A percentile compares a stretch with the other conserved stretches of the same genome.
phyloP scores from a whole-genome alignment of 1,284 basidiomycete genomes.

The Tetrapyrgos nigripes region DNA sequence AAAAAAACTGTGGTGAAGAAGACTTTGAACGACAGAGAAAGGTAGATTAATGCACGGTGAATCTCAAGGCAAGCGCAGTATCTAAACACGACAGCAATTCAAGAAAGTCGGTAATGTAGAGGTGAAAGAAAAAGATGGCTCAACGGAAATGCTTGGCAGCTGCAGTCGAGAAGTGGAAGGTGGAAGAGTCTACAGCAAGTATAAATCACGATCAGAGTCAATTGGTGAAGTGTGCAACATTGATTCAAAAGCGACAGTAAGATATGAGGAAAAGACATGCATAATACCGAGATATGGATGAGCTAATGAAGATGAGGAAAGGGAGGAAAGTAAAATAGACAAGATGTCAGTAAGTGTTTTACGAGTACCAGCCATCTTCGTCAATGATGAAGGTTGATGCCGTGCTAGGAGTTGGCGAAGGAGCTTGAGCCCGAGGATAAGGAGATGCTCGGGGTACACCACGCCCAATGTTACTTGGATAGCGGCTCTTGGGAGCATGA shows the following conservation, averaged over 20 bases:
- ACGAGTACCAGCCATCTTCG: conserved; percentile 80
- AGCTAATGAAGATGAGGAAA: background rate
- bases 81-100: too few species aligned
- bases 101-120: too few species aligned
- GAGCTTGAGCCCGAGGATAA: conserved; percentile 26
- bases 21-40: background rate
- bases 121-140: too few species aligned
- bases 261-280: background rate
- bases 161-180: too few species aligned
- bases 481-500: conserved; percentile 40
- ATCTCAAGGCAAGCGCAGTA: background rate
- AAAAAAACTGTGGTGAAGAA: background rate
- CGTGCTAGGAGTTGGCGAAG: conserved; percentile 76
- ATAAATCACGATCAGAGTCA: background rate
- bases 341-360: conserved; percentile 21
- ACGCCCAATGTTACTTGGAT: conserved; percentile 42
- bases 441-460: conserved; percentile 33
- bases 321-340: background rate
- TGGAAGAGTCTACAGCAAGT: background rate
- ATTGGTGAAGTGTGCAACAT: too few species aligned
- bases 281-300: background rate
- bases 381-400: conserved; percentile 76
- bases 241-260: background rate
- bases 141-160: too few species aligned
- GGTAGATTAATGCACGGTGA: background rate